Base-by-base conservation (phyloP, 2,329 filamentous ascomycete genomes). In the Epichloe gansuensis region DNA sequence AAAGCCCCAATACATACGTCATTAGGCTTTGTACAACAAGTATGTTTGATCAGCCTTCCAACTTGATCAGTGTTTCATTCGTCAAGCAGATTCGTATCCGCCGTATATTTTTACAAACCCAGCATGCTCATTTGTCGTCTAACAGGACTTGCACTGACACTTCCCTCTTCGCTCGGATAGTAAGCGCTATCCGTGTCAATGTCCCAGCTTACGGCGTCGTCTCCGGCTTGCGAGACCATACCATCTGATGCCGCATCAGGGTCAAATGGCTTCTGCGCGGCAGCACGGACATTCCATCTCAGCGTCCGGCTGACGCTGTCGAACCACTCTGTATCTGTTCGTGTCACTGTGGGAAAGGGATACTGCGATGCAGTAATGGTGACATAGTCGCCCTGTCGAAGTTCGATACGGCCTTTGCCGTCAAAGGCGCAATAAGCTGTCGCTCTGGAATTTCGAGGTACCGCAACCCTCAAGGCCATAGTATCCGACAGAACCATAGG, bases 381-480 rank as follows among this genome's bases (percentile, higher is more conserved):
- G 66, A 98, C 93, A 62, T 91, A 88, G 70, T 98, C 93, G 51
- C 93, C 93, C 63, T 91, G 88, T 57, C 85, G 85, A 38, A 98
- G 82, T 69, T 98, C 91, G 44, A 98, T 81, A 49, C 93, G 89
- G 52, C 90, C 91, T 69, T 97, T 98, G 68, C 93, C 93, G 65
- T 98, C 93, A 66, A 98, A 98, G 42, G 90, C 89, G 66, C 91
- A 96, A 75, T 96, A 96, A 1, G 93, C 93, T 0, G 90, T 95
- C 15, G 91, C 91, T 46, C 93, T 86, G 41, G 88, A 94, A 63
- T 85, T 83, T 57, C 79, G 78, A 0, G 93, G 93, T 12, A 98
- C 84, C 5, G 86, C 86, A 50, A 98, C 88, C 49, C 91, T 88
- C 55, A 98, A 81, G 15, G 91, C 83, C 76, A 96, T 88, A 52